Evolutionary conservation across 208 protist genomes (phyloP).

Genomic region (Trypanosoma boissoni): DNA sequence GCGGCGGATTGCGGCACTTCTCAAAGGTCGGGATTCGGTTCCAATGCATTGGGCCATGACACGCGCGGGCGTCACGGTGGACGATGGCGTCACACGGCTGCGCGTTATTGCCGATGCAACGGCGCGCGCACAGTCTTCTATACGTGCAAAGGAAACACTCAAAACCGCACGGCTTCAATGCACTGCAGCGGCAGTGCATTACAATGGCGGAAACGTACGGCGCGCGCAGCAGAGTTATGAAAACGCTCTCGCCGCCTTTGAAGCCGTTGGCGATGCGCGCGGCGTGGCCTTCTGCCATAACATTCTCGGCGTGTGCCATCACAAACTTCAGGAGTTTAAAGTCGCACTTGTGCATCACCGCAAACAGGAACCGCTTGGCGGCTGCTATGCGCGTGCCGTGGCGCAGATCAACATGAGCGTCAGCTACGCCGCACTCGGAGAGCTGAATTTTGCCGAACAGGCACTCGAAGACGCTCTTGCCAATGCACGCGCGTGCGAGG

Average conservation of each 20-base stretch:
- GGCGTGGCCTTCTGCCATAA: conserved; percentile 86
- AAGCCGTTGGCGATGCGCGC: conserved; percentile 37
- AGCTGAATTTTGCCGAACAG: conserved; percentile 73
- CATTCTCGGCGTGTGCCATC: conserved; percentile 75
- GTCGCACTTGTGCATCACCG: conserved; percentile 79
- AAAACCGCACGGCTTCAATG: conserved; percentile 57
- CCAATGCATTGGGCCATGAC: conserved; percentile 37
- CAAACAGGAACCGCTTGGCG: conserved; percentile 77
- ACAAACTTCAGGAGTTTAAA: conserved; percentile 68
- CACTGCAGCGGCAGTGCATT: conserved; percentile 62
- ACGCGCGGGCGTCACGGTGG: conserved; percentile 10
- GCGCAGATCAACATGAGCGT: conserved; percentile 88
- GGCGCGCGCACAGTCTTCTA: conserved; percentile 52
- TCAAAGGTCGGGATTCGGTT: conserved; percentile 67
- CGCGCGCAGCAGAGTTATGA: conserved; percentile 47
- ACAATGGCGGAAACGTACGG: conserved; percentile 83
- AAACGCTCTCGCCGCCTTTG: conserved; percentile 55
- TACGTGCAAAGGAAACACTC: conserved; percentile 45
- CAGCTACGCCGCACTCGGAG: conserved; percentile 74
- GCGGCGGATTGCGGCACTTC: conserved; percentile 56
- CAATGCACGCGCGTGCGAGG: conserved; percentile 53
- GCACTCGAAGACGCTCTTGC: conserved; percentile 72
- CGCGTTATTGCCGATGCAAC: conserved; percentile 57
- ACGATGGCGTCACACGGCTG: conserved; percentile 29
- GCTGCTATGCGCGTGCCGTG: conserved; percentile 70